These are phyloP conservation scores for Xylaria sp. DNA, from an alignment of 2,329 filamentous ascomycete genomes.

Conservation along the genomic window DNA sequence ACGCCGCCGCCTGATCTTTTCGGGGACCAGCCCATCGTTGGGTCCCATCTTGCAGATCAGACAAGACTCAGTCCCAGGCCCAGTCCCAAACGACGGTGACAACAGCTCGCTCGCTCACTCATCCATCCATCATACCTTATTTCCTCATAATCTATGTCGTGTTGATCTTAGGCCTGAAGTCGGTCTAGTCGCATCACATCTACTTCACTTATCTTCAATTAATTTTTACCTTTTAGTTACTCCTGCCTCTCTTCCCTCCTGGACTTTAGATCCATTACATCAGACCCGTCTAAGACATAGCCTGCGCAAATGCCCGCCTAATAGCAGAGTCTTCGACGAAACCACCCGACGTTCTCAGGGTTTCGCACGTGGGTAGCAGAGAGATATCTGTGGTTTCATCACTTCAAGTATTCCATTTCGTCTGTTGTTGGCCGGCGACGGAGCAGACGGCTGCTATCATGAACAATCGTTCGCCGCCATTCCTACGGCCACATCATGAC, in stretches of 20 bases:
- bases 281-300: conserved; percentile 6
- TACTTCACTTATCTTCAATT: not conserved
- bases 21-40: conserved; percentile 2
- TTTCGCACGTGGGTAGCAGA: conserved; percentile 28
- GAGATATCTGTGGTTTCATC: conserved; percentile 31
- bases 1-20: conserved; percentile 10
- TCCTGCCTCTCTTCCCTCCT: not conserved
- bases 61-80: too few relatives aligned
- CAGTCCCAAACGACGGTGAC: not conserved
- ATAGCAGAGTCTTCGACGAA: conserved; percentile 25
- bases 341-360: conserved; percentile 30
- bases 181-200: not conserved
- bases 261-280: not conserved
- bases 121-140: not conserved
- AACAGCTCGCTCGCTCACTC: not conserved
- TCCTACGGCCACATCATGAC: conserved; percentile 47
- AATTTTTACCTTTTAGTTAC: not conserved
- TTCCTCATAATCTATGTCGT: not conserved
- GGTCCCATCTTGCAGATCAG: not conserved
- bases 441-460: conserved; percentile 51
- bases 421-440: conserved; percentile 34
- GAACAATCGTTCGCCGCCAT: conserved; percentile 60
- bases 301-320: conserved; percentile 29
- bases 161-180: not conserved
- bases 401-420: not conserved